A percentile compares a stretch with the other conserved stretches of the same genome.
Evolutionary conservation across 2,329 filamentous ascomycete species (phyloP).

Genomic region (Fusarium sp.): DNA sequence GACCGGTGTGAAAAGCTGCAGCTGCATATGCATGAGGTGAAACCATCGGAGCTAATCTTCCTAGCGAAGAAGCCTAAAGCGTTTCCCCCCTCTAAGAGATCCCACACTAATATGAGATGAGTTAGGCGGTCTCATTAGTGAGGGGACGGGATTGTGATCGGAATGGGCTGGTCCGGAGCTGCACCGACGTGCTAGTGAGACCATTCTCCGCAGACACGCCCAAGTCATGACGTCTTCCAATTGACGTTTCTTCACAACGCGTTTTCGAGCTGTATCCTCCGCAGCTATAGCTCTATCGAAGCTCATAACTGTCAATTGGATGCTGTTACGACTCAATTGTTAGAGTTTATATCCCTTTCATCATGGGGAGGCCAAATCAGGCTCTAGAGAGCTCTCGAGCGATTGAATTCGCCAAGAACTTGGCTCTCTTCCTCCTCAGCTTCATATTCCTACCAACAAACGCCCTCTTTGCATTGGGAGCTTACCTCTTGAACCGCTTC

Average conservation of each 20-base stretch:
- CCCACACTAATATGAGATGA: not conserved
- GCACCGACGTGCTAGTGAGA: not conserved
- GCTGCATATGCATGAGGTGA: not conserved
- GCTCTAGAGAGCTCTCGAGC: not conserved
- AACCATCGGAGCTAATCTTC: constrained; percentile 17
- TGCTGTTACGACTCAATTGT: not conserved
- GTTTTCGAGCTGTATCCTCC: not conserved
- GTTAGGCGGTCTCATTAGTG: not conserved
- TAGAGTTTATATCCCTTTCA: not conserved
- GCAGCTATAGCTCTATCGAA: not conserved
- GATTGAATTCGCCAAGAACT: constrained; percentile 22
- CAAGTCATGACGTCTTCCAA: constrained; percentile 35
- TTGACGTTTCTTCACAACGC: not conserved
- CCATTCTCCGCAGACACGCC: not conserved
- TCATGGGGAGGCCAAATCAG: not conserved
- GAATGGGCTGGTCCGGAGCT: constrained; percentile 3
- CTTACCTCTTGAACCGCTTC: constrained; percentile 15
- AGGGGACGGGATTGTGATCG: not conserved
- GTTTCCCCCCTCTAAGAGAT: not conserved
- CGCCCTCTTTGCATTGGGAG: not conserved
- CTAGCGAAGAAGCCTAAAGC: not conserved
- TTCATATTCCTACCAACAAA: constrained; percentile 17
- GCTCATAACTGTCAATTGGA: not conserved
- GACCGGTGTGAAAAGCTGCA: constrained; percentile 18
- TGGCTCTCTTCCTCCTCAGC: constrained; percentile 21